phyloP scores from a whole-genome alignment of 257 asterid genomes.

The Penstemon newberryi region DNA sequence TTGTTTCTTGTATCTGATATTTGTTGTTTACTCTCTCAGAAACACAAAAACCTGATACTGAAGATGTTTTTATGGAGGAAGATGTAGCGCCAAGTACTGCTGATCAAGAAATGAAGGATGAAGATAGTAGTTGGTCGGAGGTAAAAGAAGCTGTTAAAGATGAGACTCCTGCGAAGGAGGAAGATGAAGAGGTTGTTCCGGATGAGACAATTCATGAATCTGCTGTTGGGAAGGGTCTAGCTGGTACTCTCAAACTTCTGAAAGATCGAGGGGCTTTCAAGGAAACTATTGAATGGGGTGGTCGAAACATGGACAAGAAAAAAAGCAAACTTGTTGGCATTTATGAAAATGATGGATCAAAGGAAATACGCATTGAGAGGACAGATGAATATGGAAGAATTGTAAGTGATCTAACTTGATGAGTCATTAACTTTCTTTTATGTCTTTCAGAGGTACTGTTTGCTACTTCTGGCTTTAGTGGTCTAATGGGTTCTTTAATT shows the following conservation, averaged over 20 bases:
- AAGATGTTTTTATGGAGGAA: slow-evolving; percentile 98
- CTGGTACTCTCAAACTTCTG: slow-evolving; percentile 73
- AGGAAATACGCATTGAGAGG: slow-evolving; percentile 88
- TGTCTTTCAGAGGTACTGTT: slow-evolving; percentile 2
- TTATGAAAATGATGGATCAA: slow-evolving; percentile 52
- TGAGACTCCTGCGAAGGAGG: slow-evolving; percentile 46
- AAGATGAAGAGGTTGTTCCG: slow-evolving; percentile 58
- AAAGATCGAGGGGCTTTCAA: slow-evolving; percentile 86
- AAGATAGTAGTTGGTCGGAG: slow-evolving; percentile 66
- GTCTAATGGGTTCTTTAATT: not conserved
- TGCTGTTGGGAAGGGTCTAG: slow-evolving; percentile 89
- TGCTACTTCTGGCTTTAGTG: not conserved
- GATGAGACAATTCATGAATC: slow-evolving; percentile 84
- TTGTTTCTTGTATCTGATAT: slow-evolving; percentile 12
- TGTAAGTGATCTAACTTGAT: slow-evolving; percentile 49
- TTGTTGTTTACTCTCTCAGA: slow-evolving; percentile 44
- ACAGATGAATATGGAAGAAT: slow-evolving; percentile 93
- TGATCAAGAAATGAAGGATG: slow-evolving; percentile 55
- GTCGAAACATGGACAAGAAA: slow-evolving; percentile 97
- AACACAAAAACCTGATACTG: slow-evolving; percentile 58
- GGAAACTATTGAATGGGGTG: slow-evolving; percentile 96
- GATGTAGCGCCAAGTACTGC: slow-evolving; percentile 53
- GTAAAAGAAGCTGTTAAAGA: slow-evolving; percentile 51
- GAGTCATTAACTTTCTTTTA: not conserved
- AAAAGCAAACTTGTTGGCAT: slow-evolving; percentile 93